A percentile compares a stretch with the other conserved stretches of the same genome.
Evolutionary conservation across 352 stramenopile genomes (phyloP).

Genomic region (Phytophthora parvispora): DNA sequence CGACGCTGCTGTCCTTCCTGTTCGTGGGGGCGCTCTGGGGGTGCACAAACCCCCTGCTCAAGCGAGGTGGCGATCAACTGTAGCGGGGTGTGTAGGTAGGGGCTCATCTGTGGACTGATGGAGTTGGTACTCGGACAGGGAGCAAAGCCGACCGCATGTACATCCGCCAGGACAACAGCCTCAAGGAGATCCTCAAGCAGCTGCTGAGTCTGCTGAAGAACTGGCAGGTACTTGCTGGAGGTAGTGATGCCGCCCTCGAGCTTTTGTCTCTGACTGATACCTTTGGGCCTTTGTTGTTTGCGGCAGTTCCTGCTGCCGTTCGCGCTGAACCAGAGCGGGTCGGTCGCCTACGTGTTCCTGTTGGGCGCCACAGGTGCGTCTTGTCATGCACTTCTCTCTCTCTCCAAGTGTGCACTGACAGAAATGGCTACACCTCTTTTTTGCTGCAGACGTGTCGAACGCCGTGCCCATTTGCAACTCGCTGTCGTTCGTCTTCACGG

Average conservation of each 20-base stretch:
- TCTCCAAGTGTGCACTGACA: background rate
- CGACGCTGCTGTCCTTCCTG: constrained; percentile 81
- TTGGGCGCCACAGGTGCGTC: constrained; percentile 72
- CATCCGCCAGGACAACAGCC: constrained; percentile 66
- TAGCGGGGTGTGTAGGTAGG: background rate
- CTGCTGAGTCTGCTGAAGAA: constrained; percentile 65
- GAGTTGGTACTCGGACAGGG: constrained; percentile 36
- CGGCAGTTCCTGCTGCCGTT: constrained; percentile 87
- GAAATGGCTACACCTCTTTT: background rate
- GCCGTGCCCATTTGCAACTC: constrained; percentile 93
- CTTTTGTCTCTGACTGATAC: too few relatives aligned
- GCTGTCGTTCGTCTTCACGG: constrained; percentile 91
- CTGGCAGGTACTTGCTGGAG: constrained; percentile 86
- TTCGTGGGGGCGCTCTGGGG: constrained; percentile 89
- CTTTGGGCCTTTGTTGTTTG: constrained; percentile 3
- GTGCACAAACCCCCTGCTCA: constrained; percentile 90
- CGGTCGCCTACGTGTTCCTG: constrained; percentile 82
- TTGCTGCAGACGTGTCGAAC: constrained; percentile 77
- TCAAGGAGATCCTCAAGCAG: constrained; percentile 58
- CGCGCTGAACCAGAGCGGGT: constrained; percentile 86
- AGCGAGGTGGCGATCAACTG: constrained; percentile 53
- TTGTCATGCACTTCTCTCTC: background rate
- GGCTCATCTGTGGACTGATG: background rate
- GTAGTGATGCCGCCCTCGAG: too few relatives aligned
- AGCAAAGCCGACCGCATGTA: constrained; percentile 66